Evolutionary conservation across 495 filamentous ascomycete genomes (phyloP).

Genomic region (Daldinia decipiens): DNA sequence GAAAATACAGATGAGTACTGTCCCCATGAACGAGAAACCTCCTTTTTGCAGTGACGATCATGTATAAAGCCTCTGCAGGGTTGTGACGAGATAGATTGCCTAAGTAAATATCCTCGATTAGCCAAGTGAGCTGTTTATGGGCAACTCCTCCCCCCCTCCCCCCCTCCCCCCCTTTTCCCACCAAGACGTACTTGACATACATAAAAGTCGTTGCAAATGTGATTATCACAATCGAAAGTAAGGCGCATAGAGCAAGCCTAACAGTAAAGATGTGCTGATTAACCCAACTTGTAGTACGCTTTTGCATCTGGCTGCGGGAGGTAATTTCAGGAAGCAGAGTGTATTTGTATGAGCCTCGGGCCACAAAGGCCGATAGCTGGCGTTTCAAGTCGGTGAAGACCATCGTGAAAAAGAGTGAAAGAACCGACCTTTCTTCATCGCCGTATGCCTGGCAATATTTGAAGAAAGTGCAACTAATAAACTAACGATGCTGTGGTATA

Average conservation of each 20-base stretch:
- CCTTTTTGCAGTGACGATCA: slow-evolving; percentile 66
- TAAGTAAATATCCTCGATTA: slow-evolving; percentile 28
- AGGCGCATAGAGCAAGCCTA: slow-evolving; percentile 19
- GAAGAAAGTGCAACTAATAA: slow-evolving; percentile 2
- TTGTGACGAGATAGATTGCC: slow-evolving; percentile 34
- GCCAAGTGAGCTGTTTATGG: slow-evolving; percentile 36
- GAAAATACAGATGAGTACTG: slow-evolving; percentile 87
- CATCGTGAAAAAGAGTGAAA: slow-evolving; percentile 32
- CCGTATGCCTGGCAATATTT: slow-evolving; percentile 15
- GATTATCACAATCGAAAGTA: slow-evolving; percentile 25
- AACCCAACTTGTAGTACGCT: slow-evolving; percentile 17
- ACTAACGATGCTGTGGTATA: background rate
- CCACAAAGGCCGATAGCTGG: slow-evolving; percentile 31
- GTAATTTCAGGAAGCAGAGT: slow-evolving; percentile 39
- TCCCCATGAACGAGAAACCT: slow-evolving; percentile 79
- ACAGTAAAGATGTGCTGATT: slow-evolving; percentile 6
- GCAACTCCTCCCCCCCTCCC: background rate
- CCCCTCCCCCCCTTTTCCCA: background rate
- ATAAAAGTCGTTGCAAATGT: slow-evolving; percentile 26
- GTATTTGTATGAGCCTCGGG: slow-evolving; percentile 39
- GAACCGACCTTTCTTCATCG: slow-evolving; percentile 38
- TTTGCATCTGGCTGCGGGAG: slow-evolving; percentile 1
- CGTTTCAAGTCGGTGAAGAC: slow-evolving; percentile 42
- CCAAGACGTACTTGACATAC: slow-evolving; percentile 29
- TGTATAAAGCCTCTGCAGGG: slow-evolving; percentile 67